A percentile compares a stretch with the other conserved stretches of the same genome.
Conservation (phyloP, 768 basidiomycete genomes). For the Paxillus rubicundulus region DNA sequence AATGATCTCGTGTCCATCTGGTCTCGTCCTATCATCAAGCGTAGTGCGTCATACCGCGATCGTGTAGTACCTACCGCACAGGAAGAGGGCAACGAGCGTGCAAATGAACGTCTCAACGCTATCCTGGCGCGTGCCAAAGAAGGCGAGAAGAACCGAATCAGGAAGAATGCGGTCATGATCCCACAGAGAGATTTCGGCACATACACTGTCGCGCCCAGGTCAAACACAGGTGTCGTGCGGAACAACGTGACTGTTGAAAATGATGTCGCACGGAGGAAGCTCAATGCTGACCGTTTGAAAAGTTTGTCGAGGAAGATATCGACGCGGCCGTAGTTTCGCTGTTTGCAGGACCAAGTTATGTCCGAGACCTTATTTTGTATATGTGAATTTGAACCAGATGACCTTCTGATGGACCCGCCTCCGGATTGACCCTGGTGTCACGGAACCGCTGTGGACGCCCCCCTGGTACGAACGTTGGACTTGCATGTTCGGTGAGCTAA, state of each 20-base stretch:
- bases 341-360: neutral
- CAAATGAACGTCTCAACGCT: conserved; percentile 58
- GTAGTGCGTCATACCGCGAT: conserved; percentile 78
- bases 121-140: conserved; percentile 69
- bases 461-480: too few relatives aligned
- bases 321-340: conserved; percentile 19
- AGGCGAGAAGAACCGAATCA: conserved; percentile 63
- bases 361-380: neutral
- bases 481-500: too few relatives aligned
- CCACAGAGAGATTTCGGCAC: conserved; percentile 72
- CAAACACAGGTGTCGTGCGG: conserved; percentile 50
- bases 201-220: conserved; percentile 76
- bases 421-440: too few relatives aligned
- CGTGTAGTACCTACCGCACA: conserved; percentile 61
- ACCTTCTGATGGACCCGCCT: too few relatives aligned
- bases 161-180: conserved; percentile 81
- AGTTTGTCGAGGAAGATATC: conserved; percentile 52
- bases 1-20: conserved; percentile 80
- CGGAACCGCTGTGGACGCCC: too few relatives aligned
- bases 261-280: conserved; percentile 70
- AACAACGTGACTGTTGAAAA: conserved; percentile 62
- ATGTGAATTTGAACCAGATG: too few relatives aligned
- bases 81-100: conserved; percentile 36
- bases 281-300: conserved; percentile 71
- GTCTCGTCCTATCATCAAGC: conserved; percentile 91